phyloP scores from a whole-genome alignment of 306 rosid genomes.

The Neltuma alba region DNA sequence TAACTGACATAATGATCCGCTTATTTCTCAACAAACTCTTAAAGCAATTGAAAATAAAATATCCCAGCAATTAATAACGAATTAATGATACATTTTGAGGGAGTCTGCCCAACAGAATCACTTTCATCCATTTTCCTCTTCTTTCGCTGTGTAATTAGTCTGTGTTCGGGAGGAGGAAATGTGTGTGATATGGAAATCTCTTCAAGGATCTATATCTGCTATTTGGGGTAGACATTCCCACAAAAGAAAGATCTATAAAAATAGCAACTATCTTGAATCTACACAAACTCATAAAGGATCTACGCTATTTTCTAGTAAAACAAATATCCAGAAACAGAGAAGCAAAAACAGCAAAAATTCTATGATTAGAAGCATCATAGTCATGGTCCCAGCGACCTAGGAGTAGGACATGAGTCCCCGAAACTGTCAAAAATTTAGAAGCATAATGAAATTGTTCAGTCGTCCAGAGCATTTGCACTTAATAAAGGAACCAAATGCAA shows the following conservation, averaged over 20 bases:
- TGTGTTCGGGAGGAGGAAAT: neutral
- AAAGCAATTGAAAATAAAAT: no score
- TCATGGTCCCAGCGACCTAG: neutral
- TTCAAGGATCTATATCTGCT: neutral
- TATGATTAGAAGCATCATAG: neutral
- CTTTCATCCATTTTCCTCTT: no score
- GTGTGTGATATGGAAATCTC: neutral
- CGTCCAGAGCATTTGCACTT: neutral
- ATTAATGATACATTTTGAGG: no score
- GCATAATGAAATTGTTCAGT: neutral
- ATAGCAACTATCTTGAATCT: neutral
- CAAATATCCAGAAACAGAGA: neutral
- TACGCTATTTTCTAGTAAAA: neutral
- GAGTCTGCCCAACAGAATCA: no score
- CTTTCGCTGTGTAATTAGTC: no score
- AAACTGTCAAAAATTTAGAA: neutral
- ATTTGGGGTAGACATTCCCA: neutral
- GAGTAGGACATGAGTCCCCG: neutral
- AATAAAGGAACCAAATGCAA: neutral
- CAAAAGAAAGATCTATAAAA: neutral
- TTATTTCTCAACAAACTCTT: no score
- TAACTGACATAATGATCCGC: no score
- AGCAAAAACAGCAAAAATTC: neutral
- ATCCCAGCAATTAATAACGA: no score
- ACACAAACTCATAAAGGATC: neutral